Evolutionary conservation across 2,329 filamentous ascomycete genomes (phyloP).

Genomic region (Keithomyces neogunnii): DNA sequence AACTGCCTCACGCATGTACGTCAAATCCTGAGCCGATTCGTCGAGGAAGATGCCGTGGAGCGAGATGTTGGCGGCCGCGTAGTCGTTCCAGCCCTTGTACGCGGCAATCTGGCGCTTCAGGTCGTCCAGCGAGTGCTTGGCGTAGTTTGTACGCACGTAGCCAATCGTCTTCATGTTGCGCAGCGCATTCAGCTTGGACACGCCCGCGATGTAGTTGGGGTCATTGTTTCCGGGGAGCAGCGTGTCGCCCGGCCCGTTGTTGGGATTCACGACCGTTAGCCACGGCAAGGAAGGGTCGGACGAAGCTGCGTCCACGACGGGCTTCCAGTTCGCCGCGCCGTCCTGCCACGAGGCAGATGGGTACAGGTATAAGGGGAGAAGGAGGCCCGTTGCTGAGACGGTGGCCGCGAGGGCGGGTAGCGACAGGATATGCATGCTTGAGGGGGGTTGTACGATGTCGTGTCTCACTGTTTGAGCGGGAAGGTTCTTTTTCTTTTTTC

Average conservation of each 20-base stretch:
- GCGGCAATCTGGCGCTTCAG: slow-evolving; percentile 14
- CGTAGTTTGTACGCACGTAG: slow-evolving; percentile 15
- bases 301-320: slow-evolving; percentile 9
- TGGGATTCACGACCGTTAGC: slow-evolving; percentile 13
- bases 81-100: slow-evolving; percentile 12
- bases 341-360: slow-evolving; percentile 12
- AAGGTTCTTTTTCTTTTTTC: too few species aligned
- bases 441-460: too few species aligned
- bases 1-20: slow-evolving; percentile 13
- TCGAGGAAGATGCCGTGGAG: slow-evolving; percentile 17
- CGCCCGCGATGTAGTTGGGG: slow-evolving; percentile 13
- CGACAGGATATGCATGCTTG: neutral
- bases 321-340: slow-evolving; percentile 14
- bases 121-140: slow-evolving; percentile 9
- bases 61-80: slow-evolving; percentile 8
- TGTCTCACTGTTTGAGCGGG: too few species aligned
- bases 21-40: slow-evolving; percentile 9
- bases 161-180: slow-evolving; percentile 14
- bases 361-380: slow-evolving; percentile 16
- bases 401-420: neutral
- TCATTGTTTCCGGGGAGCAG: slow-evolving; percentile 13
- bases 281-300: slow-evolving; percentile 8
- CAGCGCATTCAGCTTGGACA: slow-evolving; percentile 13
- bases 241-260: slow-evolving; percentile 13
- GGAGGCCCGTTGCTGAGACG: slow-evolving; percentile 9